Percentiles rank a stretch among this genome's conserved stretches.
phyloP scores from a whole-genome alignment of 805 yeast species.

The Sugiyamaella marilandica region DNA sequence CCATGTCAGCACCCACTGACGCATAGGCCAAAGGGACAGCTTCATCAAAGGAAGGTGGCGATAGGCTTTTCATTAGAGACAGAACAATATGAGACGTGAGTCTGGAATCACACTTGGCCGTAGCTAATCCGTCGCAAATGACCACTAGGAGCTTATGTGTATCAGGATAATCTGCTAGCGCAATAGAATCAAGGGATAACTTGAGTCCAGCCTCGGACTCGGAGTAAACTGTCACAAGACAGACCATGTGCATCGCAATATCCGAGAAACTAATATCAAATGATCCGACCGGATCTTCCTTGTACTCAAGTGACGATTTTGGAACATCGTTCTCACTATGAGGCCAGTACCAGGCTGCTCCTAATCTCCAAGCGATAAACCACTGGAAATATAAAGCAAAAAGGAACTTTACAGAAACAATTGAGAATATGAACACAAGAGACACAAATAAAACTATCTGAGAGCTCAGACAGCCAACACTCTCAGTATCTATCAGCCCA shows the following conservation, averaged over 20 bases:
- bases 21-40: constrained; percentile 70
- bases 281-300: neutral
- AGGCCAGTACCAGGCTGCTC: neutral
- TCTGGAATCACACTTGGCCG: constrained; percentile 55
- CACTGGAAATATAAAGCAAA: constrained; percentile 80
- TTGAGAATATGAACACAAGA: constrained; percentile 64
- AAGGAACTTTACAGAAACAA: constrained; percentile 62
- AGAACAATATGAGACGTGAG: constrained; percentile 76
- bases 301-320: neutral
- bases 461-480: constrained; percentile 93
- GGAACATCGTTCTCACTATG: neutral
- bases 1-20: constrained; percentile 72
- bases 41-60: constrained; percentile 47
- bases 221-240: constrained; percentile 76
- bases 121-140: constrained; percentile 83
- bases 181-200: constrained; percentile 71
- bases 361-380: constrained; percentile 45
- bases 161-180: constrained; percentile 76
- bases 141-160: constrained; percentile 71
- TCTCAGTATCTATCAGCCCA: constrained; percentile 75
- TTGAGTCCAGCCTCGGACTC: constrained; percentile 74
- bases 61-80: constrained; percentile 64
- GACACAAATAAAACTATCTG: constrained; percentile 71
- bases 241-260: constrained; percentile 35
- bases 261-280: neutral